Conservation (phyloP, 768 basidiomycete species). For the Agrocybe pediades region DNA sequence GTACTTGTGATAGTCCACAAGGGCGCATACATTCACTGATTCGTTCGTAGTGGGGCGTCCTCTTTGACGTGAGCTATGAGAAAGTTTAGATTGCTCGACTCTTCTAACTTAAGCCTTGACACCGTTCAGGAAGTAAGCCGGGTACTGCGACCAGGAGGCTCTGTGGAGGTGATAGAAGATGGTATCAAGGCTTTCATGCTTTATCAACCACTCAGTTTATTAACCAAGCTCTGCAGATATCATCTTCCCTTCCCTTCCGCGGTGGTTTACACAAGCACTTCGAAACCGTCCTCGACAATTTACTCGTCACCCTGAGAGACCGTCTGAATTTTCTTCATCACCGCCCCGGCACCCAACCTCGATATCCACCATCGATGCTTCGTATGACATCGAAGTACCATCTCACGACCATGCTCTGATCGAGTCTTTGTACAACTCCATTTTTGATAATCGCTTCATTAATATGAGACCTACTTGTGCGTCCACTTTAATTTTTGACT, state of each 20-base stretch:
- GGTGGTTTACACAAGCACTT: slow-evolving; percentile 76
- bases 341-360: slow-evolving; percentile 31
- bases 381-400: slow-evolving; percentile 21
- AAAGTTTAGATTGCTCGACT: background rate
- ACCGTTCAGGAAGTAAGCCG: slow-evolving; percentile 67
- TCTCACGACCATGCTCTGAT: slow-evolving; percentile 71
- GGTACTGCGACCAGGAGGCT: slow-evolving; percentile 68
- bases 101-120: background rate
- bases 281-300: slow-evolving; percentile 53
- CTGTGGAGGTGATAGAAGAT: slow-evolving; percentile 73
- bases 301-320: slow-evolving; percentile 51
- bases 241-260: slow-evolving; percentile 73
- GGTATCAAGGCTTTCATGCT: slow-evolving; percentile 40
- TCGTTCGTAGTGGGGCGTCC: slow-evolving; percentile 57
- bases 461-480: slow-evolving; percentile 69
- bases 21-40: slow-evolving; percentile 3
- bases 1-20: slow-evolving; percentile 29
- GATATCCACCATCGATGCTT: slow-evolving; percentile 21
- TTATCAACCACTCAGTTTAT: background rate
- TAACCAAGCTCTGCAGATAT: slow-evolving; percentile 48
- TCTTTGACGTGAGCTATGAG: slow-evolving; percentile 57
- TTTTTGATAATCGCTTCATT: slow-evolving; percentile 73
- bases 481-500: slow-evolving; percentile 16
- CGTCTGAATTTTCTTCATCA: slow-evolving; percentile 34
- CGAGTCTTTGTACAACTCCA: slow-evolving; percentile 64